phyloP scores from a whole-genome alignment of 2,329 filamentous ascomycete species.

The Trichoderma atroviride region DNA sequence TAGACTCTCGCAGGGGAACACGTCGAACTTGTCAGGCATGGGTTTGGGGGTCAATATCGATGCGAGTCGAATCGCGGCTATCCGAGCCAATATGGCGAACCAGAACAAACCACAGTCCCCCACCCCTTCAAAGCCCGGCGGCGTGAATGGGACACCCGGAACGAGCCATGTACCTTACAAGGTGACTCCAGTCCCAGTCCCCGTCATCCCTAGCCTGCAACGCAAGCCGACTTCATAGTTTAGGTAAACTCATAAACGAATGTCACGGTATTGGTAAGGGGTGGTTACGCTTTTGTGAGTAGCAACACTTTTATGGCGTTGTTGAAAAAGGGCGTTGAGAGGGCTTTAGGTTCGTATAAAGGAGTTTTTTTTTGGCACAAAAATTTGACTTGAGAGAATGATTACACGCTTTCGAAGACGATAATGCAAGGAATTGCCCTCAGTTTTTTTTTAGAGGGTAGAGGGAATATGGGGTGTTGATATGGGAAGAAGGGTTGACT shows the following conservation, averaged over 20 bases:
- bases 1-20: conserved; percentile 52
- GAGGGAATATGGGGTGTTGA: conserved; percentile 10
- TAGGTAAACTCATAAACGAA: conserved; percentile 3
- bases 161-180: conserved; percentile 41
- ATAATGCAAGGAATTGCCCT: conserved; percentile 8
- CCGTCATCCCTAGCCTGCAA: conserved; percentile 45
- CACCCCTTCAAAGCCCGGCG: conserved; percentile 35
- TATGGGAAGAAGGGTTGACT: conserved; percentile 6
- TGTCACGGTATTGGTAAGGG: not conserved
- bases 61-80: conserved; percentile 38
- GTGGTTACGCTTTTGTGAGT: conserved; percentile 15
- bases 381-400: conserved; percentile 7
- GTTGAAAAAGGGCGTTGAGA: conserved; percentile 22
- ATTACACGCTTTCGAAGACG: conserved; percentile 13
- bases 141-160: conserved; percentile 42
- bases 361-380: conserved; percentile 24
- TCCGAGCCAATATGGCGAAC: conserved; percentile 42
- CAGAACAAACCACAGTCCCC: conserved; percentile 45
- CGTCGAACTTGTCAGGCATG: conserved; percentile 43
- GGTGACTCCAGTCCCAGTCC: conserved; percentile 50
- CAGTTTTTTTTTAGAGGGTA: not conserved
- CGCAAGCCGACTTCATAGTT: conserved; percentile 29
- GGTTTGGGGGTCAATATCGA: conserved; percentile 40
- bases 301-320: conserved; percentile 15
- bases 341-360: conserved; percentile 19